Base-by-base conservation (phyloP, 805 yeast species). In the Brettanomyces sp. region DNA sequence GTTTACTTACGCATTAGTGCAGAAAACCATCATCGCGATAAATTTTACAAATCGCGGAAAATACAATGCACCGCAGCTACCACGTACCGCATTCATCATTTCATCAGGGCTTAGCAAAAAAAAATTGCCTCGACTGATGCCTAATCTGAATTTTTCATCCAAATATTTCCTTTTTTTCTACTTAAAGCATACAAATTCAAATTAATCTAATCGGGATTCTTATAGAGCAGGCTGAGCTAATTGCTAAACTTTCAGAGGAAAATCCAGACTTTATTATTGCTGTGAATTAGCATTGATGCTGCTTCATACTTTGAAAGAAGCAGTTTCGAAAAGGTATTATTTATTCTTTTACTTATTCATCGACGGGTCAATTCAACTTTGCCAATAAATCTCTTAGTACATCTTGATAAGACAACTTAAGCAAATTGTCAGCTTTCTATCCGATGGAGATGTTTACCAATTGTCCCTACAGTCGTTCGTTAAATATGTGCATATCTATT, bases 361-460 rank as follows among this genome's bases (percentile, higher is more conserved):
- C 89, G 11, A 83, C 91, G 3, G 93, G 93, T 25, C 77, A 87
- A 8, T 85, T 80, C 70, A 73, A 76, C 52, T 69, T 68, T 30
- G 56, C 66, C 47, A 80, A 75, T 66, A 77, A 82, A 58, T 85
- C 83, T 58, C 60, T 79, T 49, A 62, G 68, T 22, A 90, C 97
- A 2, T 46, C 80, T 13, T 91, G 98, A 82, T 97, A 73, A 78
- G 76, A 60, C 72, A 81, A 42, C 97, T 98, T 32, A 82, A 87
- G 64, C 97, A 91, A 61, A 76, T 89, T 53, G 98, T 97, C 45
- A 97, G 97, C 0, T 90, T 72, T 65, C 70, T 91, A 56, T 82
- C 91, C 48, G 98, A 91, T 58, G 97, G 96, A 58, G 98, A 97
- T 61, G 98, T 91, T 24, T 98, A 91, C 66, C 97, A 90, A 64